Conservation (phyloP, 352 stramenopile genomes). For the Blastocystis sp. region DNA sequence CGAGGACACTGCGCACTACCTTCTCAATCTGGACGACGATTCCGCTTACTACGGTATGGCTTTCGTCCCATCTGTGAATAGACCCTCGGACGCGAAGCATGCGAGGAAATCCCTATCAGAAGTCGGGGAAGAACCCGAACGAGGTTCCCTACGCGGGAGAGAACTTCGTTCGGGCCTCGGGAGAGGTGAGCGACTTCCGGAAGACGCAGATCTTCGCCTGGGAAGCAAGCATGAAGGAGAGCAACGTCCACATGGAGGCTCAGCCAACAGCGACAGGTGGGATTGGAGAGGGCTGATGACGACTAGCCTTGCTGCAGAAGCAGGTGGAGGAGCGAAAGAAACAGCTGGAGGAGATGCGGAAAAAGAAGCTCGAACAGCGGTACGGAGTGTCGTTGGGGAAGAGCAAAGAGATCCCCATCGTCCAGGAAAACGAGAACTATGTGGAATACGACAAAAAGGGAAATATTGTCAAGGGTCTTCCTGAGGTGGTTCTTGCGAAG, state of each 20-base stretch:
- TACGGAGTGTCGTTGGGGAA: constrained; percentile 85
- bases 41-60: constrained; percentile 87
- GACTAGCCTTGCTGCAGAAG: constrained; percentile 88
- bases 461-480: constrained; percentile 69
- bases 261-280: constrained; percentile 75
- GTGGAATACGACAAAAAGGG: constrained; percentile 87
- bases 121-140: constrained; percentile 8
- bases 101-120: constrained; percentile 84
- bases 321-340: constrained; percentile 75
- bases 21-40: constrained; percentile 94
- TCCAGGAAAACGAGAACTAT: constrained; percentile 82
- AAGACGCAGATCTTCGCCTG: constrained; percentile 77
- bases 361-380: constrained; percentile 77
- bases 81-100: constrained; percentile 95
- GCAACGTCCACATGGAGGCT: constrained; percentile 85
- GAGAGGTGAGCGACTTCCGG: constrained; percentile 83
- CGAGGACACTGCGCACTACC: constrained; percentile 98
- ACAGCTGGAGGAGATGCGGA: constrained; percentile 70
- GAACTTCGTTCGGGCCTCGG: constrained; percentile 71
- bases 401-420: constrained; percentile 66
- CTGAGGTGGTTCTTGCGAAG: not conserved
- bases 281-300: not conserved
- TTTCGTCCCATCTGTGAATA: not conserved
- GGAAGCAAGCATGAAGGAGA: constrained; percentile 66
- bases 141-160: not conserved